Conservation (phyloP, 2,329 filamentous ascomycete species). For the Tolypocladium tropicale region DNA sequence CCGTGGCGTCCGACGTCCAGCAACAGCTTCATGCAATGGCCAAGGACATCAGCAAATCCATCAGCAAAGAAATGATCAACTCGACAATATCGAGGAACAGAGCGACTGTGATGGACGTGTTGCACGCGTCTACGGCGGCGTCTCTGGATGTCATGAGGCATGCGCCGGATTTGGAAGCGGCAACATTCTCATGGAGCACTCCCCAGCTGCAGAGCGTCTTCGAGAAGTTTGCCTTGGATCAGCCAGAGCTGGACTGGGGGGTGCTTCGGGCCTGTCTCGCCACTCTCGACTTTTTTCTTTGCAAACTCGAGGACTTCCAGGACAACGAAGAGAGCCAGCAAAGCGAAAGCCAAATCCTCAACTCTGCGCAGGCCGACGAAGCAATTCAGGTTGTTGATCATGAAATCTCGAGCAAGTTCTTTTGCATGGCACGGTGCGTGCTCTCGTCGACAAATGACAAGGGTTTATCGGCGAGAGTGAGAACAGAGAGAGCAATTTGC, state of each 20-base stretch:
- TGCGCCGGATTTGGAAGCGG: conserved; percentile 33
- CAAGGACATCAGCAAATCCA: conserved; percentile 29
- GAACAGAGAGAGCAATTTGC: conserved; percentile 19
- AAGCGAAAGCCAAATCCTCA: conserved; percentile 24
- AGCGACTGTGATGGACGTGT: conserved; percentile 40
- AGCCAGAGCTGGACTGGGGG: conserved; percentile 36
- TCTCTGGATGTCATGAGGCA: conserved; percentile 41
- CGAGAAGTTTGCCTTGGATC: conserved; percentile 31
- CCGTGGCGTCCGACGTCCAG: conserved; percentile 44
- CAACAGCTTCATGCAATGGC: conserved; percentile 42
- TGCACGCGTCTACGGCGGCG: conserved; percentile 35
- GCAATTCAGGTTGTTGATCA: conserved; percentile 36
- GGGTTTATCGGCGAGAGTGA: conserved; percentile 6
- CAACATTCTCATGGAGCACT: conserved; percentile 38
- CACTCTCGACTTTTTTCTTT: conserved; percentile 36
- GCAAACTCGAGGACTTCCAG: conserved; percentile 31
- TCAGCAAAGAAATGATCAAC: conserved; percentile 35
- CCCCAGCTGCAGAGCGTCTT: conserved; percentile 42
- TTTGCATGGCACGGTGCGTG: conserved; percentile 34
- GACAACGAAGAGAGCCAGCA: conserved; percentile 25
- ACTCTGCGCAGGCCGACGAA: conserved; percentile 35
- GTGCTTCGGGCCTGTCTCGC: conserved; percentile 34
- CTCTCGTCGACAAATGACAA: conserved; percentile 13
- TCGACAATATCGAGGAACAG: conserved; percentile 42
- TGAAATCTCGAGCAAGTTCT: conserved; percentile 34